These are phyloP conservation scores for Salvia splendens DNA, from an alignment of 257 asterid genomes.

Conservation along the genomic window DNA sequence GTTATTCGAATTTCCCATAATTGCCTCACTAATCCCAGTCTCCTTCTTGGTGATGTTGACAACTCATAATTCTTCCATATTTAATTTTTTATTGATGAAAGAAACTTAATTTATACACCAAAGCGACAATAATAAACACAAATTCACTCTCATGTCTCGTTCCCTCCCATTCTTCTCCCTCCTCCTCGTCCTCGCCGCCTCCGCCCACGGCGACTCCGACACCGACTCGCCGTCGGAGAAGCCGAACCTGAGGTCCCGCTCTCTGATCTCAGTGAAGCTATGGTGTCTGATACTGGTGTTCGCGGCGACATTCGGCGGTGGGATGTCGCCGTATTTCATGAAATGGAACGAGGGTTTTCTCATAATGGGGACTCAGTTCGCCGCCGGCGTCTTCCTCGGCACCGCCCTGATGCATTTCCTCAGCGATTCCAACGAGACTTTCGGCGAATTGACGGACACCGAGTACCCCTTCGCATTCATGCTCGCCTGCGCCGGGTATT, in stretches of 20 bases:
- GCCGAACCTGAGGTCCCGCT: conserved; percentile 60
- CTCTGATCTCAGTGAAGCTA: conserved; percentile 65
- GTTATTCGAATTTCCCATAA: too few relatives aligned
- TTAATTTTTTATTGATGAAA: too few relatives aligned
- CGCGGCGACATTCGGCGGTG: conserved; percentile 69
- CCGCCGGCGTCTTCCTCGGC: conserved; percentile 89
- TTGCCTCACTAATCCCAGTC: too few relatives aligned
- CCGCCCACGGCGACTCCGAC: conserved; percentile 61
- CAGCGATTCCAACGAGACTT: conserved; percentile 81
- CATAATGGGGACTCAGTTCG: conserved; percentile 81
- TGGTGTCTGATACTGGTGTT: conserved; percentile 84
- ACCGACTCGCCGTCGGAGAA: conserved; percentile 42
- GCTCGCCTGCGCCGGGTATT: conserved; percentile 76
- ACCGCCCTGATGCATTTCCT: conserved; percentile 89
- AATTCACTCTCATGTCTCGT: conserved; percentile 47
- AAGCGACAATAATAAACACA: neutral
- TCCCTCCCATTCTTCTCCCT: conserved; percentile 28
- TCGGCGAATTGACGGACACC: conserved; percentile 58
- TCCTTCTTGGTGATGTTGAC: neutral
- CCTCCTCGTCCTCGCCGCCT: conserved; percentile 48
- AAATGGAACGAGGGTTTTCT: conserved; percentile 85
- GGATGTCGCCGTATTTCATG: conserved; percentile 81
- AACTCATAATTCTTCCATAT: too few relatives aligned
- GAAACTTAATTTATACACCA: neutral
- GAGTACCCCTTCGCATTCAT: conserved; percentile 86